Evolutionary conservation across 768 basidiomycete genomes (phyloP).

Genomic region (Panellus pusillus): DNA sequence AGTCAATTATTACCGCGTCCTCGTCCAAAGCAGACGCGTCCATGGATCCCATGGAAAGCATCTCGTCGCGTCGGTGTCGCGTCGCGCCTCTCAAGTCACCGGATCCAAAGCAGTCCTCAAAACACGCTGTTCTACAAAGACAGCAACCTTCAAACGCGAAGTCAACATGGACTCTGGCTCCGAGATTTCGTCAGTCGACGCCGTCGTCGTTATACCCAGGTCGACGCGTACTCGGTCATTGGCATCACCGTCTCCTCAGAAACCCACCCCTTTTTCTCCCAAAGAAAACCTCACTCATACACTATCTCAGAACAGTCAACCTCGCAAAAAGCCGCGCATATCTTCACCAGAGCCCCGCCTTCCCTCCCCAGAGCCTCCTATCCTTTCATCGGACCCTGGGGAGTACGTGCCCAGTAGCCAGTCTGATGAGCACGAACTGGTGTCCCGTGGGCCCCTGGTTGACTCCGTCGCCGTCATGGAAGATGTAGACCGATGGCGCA

Average conservation of each 20-base stretch:
- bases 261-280: conserved; percentile 19
- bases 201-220: conserved; percentile 32
- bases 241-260: not conserved
- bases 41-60: conserved; percentile 23
- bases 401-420: conserved; percentile 62
- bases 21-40: conserved; percentile 7
- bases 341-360: conserved; percentile 30
- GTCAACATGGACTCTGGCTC: conserved; percentile 39
- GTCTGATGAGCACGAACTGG: conserved; percentile 63
- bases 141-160: conserved; percentile 29
- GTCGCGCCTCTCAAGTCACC: conserved; percentile 12
- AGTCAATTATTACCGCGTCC: conserved; percentile 21
- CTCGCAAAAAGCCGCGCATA: conserved; percentile 40
- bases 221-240: conserved; percentile 20
- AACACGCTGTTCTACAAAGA: conserved; percentile 12
- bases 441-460: conserved; percentile 27
- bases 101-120: conserved; percentile 6
- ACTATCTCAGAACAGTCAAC: conserved; percentile 16
- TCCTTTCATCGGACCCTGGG: conserved; percentile 22
- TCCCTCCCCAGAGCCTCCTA: conserved; percentile 14
- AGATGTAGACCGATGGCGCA: conserved; percentile 46
- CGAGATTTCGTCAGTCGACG: conserved; percentile 29
- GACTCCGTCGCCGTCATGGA: conserved; percentile 32
- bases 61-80: conserved; percentile 20
- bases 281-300: conserved; percentile 26